Evolutionary conservation across 495 filamentous ascomycete genomes (phyloP).

Genomic region (Penicillium taxi): DNA sequence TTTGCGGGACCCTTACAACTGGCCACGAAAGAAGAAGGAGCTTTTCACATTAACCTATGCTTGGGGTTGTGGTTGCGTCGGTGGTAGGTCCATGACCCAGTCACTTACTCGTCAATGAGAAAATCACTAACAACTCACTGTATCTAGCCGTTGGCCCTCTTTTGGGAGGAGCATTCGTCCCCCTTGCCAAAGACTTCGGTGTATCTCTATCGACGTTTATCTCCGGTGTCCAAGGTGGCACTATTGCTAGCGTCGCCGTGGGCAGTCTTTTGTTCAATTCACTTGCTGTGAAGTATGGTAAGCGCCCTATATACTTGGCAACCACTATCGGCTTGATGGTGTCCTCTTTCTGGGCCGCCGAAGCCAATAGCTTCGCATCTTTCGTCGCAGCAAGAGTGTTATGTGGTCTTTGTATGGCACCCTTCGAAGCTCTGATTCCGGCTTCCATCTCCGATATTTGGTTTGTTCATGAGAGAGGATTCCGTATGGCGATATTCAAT

Average conservation of each 20-base stretch:
- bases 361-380: slow-evolving; percentile 46
- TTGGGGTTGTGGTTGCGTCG: slow-evolving; percentile 31
- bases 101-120: too few relatives aligned
- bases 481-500: slow-evolving; percentile 58
- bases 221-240: slow-evolving; percentile 25
- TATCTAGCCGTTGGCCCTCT: slow-evolving; percentile 31
- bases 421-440: slow-evolving; percentile 23
- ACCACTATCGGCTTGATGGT: slow-evolving; percentile 51
- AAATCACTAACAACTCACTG: too few relatives aligned
- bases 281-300: slow-evolving; percentile 55
- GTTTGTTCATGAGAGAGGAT: slow-evolving; percentile 60
- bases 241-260: slow-evolving; percentile 38
- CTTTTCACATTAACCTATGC: slow-evolving; percentile 28
- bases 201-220: slow-evolving; percentile 28
- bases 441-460: slow-evolving; percentile 26
- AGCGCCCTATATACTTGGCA: slow-evolving; percentile 54
- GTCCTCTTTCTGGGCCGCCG: slow-evolving; percentile 53
- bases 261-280: slow-evolving; percentile 54
- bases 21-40: slow-evolving; percentile 38
- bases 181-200: slow-evolving; percentile 28
- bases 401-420: slow-evolving; percentile 27
- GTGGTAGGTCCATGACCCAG: slow-evolving; percentile 22
- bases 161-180: slow-evolving; percentile 26
- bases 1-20: slow-evolving; percentile 43
- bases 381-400: slow-evolving; percentile 47